Base-by-base conservation (phyloP, 495 filamentous ascomycete genomes). In the Hypoxylon rickii region DNA sequence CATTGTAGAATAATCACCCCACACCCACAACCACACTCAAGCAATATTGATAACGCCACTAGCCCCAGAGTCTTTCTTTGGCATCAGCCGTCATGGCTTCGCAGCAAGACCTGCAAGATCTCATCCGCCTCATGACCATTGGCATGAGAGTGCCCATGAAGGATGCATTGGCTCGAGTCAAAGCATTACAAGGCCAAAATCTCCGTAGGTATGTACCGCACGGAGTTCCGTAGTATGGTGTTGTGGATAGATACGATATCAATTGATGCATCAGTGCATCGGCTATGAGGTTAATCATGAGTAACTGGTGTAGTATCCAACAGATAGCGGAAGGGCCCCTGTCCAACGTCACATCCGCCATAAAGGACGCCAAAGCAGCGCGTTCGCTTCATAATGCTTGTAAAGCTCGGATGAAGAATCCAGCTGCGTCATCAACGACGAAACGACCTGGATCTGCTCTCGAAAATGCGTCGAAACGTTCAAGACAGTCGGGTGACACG, bases 91-190 rank as follows among this genome's bases (percentile, higher is more conserved):
- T 13, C 29, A 83, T 83, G 79, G 74, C 78, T 6, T 65, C 79
- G 17, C 78, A 77, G 57, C 74, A 80, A 53, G 82, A 89, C 53
- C 73, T 90, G 10, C 86, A 89, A 67, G 75, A 83, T 38, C 75
- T 93, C n/a, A 75, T 93, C 36, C 86, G 89, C 40, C 87, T 94
- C 44, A 79, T 93, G 22, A 86, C 88, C 0, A 83, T 87, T 59
- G 84, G 87, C 64, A 74, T 79, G 58, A 92, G 88, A 66, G 66
- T 89, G 8, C 83, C 88, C 0, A 82, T 93, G 58, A 77, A 87
- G 54, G 73, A 77, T 21, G 89, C 89, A 15, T 84, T 92, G 76
- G 70, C 75, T 42, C 86, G 86, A 68, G 74, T 87, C 42, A 86
- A 86, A 66, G 78, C 82, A 0, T 77, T 92, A 15, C 86, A 89